phyloP scores from a whole-genome alignment of 345 rosid species.

The Bruguiera parviflora region DNA sequence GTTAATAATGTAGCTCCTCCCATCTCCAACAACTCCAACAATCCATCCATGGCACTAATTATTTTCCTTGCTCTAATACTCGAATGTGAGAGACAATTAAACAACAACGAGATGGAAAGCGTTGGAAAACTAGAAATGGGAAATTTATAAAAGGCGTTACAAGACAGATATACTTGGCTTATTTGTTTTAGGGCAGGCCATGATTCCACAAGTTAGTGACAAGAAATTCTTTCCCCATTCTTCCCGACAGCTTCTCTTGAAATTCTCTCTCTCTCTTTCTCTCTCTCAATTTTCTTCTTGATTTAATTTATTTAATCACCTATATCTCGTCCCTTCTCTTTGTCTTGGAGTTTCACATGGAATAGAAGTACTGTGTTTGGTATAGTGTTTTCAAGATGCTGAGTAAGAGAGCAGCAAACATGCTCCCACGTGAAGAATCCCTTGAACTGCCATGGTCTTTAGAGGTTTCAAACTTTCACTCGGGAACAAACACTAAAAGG shows the following conservation, averaged over 20 bases:
- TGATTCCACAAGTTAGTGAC: background rate
- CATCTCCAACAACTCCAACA: too few relatives aligned
- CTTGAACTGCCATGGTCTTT: slow-evolving; percentile 5
- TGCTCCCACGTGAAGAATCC: background rate
- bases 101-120: background rate
- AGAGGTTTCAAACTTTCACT: background rate
- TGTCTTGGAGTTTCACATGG: background rate
- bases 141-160: background rate
- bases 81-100: too few relatives aligned
- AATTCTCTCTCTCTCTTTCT: background rate
- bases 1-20: too few relatives aligned
- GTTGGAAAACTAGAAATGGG: background rate
- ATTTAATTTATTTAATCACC: too few relatives aligned
- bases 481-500: background rate
- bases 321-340: background rate
- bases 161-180: background rate
- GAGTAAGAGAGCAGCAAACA: background rate
- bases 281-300: background rate
- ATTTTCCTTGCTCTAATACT: too few relatives aligned
- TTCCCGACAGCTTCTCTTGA: background rate
- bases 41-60: too few relatives aligned
- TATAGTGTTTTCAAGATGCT: background rate
- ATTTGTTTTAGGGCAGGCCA: background rate
- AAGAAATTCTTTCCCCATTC: background rate
- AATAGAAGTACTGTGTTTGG: background rate